These are phyloP conservation scores for Aspergillus piperis DNA, from an alignment of 2,329 filamentous ascomycete genomes.

Conservation along the genomic window DNA sequence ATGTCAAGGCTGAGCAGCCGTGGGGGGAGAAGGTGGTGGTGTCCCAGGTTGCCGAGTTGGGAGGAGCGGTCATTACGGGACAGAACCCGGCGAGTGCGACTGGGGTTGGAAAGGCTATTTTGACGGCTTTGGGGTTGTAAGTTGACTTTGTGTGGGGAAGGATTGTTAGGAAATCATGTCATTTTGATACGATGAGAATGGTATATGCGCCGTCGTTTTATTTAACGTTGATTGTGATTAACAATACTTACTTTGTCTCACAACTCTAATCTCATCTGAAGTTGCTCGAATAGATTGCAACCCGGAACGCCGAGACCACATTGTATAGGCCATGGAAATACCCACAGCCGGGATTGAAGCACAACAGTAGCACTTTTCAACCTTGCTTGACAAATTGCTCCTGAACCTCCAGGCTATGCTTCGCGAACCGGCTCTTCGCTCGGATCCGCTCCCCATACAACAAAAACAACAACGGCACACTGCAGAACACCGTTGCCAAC, in stretches of 20 bases:
- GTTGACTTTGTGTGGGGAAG: neutral
- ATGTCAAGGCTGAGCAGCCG: slow-evolving; percentile 47
- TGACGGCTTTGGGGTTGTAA: slow-evolving; percentile 32
- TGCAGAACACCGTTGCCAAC: slow-evolving; percentile 46
- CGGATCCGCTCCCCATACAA: slow-evolving; percentile 42
- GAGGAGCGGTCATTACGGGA: slow-evolving; percentile 47
- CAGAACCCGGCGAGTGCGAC: slow-evolving; percentile 51
- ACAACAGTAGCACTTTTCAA: neutral
- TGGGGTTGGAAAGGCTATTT: slow-evolving; percentile 46
- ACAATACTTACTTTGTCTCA: no score
- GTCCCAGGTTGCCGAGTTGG: slow-evolving; percentile 26
- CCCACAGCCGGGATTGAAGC: no score
- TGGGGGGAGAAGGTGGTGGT: slow-evolving; percentile 49
- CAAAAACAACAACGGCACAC: slow-evolving; percentile 40
- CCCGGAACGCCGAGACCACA: no score
- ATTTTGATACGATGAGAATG: neutral
- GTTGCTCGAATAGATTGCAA: no score
- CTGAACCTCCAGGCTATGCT: slow-evolving; percentile 31
- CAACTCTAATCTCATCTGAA: no score
- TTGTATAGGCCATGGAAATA: no score
- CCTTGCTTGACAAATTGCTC: slow-evolving; percentile 4
- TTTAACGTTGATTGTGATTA: no score
- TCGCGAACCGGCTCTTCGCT: slow-evolving; percentile 40
- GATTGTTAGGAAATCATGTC: neutral
- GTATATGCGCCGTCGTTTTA: no score